These are phyloP conservation scores for Annulohypoxylon moriforme DNA, from an alignment of 495 filamentous ascomycete species.

Conservation along the genomic window DNA sequence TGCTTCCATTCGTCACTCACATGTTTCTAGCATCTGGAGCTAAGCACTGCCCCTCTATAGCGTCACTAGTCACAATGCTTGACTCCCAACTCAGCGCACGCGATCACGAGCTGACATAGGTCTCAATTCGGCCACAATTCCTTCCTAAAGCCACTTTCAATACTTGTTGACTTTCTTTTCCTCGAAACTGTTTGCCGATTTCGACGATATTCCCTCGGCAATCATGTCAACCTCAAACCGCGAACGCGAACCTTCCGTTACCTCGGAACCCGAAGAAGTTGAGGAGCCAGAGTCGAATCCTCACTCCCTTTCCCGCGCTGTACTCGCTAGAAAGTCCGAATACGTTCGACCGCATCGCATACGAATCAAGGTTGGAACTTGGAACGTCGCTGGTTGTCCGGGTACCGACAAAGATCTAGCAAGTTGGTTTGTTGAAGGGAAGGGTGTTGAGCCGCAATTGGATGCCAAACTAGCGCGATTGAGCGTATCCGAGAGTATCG, in stretches of 20 bases:
- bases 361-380: slow-evolving; percentile 87
- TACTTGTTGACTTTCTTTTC: background rate
- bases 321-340: slow-evolving; percentile 79
- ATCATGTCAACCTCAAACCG: slow-evolving; percentile 48
- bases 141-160: background rate
- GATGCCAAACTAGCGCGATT: slow-evolving; percentile 67
- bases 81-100: slow-evolving; percentile 20
- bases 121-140: background rate
- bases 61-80: slow-evolving; percentile 40
- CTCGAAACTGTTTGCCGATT: background rate
- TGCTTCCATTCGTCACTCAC: background rate
- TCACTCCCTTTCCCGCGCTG: slow-evolving; percentile 60
- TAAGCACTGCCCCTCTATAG: slow-evolving; percentile 31
- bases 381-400: slow-evolving; percentile 90
- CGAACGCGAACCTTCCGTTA: slow-evolving; percentile 43
- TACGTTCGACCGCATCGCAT: slow-evolving; percentile 77
- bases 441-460: slow-evolving; percentile 63
- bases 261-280: slow-evolving; percentile 50
- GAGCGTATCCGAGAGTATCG: slow-evolving; percentile 51
- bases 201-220: background rate
- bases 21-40: slow-evolving; percentile 22
- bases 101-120: slow-evolving; percentile 41
- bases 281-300: slow-evolving; percentile 53
- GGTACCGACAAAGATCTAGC: slow-evolving; percentile 88
- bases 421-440: slow-evolving; percentile 83